A percentile compares a stretch with the other conserved stretches of the same genome.
Evolutionary conservation across 139 green algal genomes (phyloP).

Genomic region (Micractinium conductrix): DNA sequence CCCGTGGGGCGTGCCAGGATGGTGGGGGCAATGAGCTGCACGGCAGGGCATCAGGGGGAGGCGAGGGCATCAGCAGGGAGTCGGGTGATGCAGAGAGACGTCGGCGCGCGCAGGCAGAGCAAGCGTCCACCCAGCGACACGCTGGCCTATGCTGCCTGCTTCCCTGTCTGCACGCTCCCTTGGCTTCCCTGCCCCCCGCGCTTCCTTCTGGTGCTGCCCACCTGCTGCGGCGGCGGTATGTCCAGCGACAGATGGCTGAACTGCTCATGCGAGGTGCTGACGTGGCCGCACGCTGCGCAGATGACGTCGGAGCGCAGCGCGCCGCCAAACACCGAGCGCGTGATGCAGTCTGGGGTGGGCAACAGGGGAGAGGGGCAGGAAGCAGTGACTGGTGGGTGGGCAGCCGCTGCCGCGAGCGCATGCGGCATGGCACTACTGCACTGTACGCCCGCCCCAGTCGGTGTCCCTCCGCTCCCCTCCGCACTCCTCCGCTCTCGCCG

Average conservation of each 20-base stretch:
- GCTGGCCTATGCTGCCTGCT: not conserved
- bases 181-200: too few species aligned
- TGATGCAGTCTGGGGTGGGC: constrained; percentile 31
- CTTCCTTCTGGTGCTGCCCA: not conserved
- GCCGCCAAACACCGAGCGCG: constrained; percentile 75
- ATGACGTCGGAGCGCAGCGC: constrained; percentile 85
- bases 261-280: constrained; percentile 80
- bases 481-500: too few species aligned
- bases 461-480: too few species aligned
- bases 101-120: too few species aligned
- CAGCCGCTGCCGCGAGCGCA: too few species aligned
- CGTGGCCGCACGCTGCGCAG: constrained; percentile 80
- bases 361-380: not conserved
- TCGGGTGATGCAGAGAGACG: too few species aligned
- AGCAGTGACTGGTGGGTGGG: too few species aligned
- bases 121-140: not conserved
- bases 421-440: too few species aligned
- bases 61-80: not conserved
- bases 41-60: not conserved
- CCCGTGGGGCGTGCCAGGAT: constrained; percentile 16
- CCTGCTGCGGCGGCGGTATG: constrained; percentile 46
- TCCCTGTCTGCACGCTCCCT: not conserved
- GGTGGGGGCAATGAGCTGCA: constrained; percentile 16
- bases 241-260: constrained; percentile 90
- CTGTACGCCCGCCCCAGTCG: too few species aligned